Evolutionary conservation across 2,329 filamentous ascomycete species (phyloP).

Genomic region (Microdochium trichocladiopsis): DNA sequence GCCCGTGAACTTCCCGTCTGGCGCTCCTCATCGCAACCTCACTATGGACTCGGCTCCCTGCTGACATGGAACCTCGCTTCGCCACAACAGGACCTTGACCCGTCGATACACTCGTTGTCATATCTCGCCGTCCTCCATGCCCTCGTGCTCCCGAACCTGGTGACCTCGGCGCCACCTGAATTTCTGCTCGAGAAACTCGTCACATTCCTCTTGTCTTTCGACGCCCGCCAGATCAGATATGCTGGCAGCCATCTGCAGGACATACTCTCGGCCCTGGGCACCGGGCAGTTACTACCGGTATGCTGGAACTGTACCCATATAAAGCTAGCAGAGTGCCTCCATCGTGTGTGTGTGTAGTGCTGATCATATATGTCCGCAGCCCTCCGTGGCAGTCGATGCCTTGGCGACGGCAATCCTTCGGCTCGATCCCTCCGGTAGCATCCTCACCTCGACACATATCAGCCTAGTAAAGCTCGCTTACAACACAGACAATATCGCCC

Average conservation of each 20-base stretch:
- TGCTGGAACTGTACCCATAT: no score
- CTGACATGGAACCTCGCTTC: slow-evolving; percentile 3
- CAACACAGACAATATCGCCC: slow-evolving; percentile 42
- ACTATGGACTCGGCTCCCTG: neutral
- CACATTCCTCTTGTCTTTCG: slow-evolving; percentile 39
- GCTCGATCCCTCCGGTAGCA: slow-evolving; percentile 58
- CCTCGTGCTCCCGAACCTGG: slow-evolving; percentile 24
- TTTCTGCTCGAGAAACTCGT: slow-evolving; percentile 32
- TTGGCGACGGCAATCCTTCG: slow-evolving; percentile 49
- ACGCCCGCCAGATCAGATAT: slow-evolving; percentile 45
- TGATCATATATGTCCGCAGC: slow-evolving; percentile 22
- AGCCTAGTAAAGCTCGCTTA: slow-evolving; percentile 52
- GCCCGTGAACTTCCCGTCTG: neutral
- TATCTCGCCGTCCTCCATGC: slow-evolving; percentile 40
- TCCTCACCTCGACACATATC: slow-evolving; percentile 60
- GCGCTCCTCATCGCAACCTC: neutral
- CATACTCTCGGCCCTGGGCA: slow-evolving; percentile 32
- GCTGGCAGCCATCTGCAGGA: slow-evolving; percentile 32
- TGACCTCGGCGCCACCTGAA: slow-evolving; percentile 12
- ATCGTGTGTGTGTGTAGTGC: no score
- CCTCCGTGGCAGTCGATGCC: slow-evolving; percentile 35
- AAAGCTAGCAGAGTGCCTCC: no score
- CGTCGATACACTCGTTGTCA: slow-evolving; percentile 41
- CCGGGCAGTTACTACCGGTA: slow-evolving; percentile 26
- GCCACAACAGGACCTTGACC: slow-evolving; percentile 33